Conservation (phyloP, 139 green algal species). For the Chlamydomonas urium region DNA sequence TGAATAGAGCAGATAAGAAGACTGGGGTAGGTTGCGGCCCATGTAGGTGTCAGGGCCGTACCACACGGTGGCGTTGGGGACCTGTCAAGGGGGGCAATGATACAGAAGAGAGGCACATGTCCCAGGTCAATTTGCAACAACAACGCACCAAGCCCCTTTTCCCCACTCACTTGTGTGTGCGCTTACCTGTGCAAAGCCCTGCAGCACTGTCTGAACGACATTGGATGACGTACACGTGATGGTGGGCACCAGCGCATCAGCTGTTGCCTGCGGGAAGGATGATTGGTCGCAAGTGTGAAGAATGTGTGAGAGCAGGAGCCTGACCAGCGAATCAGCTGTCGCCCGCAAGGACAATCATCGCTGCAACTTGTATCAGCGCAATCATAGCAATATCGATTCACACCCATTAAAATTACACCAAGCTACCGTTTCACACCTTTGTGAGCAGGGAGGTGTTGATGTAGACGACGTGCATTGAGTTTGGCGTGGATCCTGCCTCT, state of each 20-base stretch:
- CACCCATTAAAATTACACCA: too few relatives aligned
- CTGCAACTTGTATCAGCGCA: neutral
- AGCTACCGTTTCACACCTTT: too few relatives aligned
- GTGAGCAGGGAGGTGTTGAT: conserved; percentile 97
- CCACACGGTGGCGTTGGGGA: conserved; percentile 78
- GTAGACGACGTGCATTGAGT: conserved; percentile 92
- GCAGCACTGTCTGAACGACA: conserved; percentile 95
- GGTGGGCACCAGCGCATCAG: conserved; percentile 83
- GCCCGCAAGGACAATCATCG: neutral
- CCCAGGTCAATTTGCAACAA: too few relatives aligned
- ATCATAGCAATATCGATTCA: neutral
- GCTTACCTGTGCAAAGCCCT: conserved; percentile 76
- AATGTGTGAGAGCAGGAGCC: too few relatives aligned
- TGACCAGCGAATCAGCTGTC: neutral
- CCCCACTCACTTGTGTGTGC: too few relatives aligned
- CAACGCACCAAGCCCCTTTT: too few relatives aligned
- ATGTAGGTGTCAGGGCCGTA: conserved; percentile 99
- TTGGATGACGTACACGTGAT: conserved; percentile 99
- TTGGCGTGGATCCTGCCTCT: conserved; percentile 36
- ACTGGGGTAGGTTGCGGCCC: conserved; percentile 87
- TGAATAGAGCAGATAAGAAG: too few relatives aligned
- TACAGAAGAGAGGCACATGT: too few relatives aligned
- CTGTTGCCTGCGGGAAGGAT: conserved; percentile 54
- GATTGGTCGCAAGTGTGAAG: too few relatives aligned
- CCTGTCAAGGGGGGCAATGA: too few relatives aligned